Percentiles rank a stretch among this genome's conserved stretches.
These are phyloP conservation scores for Apiotrichum laibachii DNA, from an alignment of 1,284 basidiomycete species.

Conservation along the genomic window DNA sequence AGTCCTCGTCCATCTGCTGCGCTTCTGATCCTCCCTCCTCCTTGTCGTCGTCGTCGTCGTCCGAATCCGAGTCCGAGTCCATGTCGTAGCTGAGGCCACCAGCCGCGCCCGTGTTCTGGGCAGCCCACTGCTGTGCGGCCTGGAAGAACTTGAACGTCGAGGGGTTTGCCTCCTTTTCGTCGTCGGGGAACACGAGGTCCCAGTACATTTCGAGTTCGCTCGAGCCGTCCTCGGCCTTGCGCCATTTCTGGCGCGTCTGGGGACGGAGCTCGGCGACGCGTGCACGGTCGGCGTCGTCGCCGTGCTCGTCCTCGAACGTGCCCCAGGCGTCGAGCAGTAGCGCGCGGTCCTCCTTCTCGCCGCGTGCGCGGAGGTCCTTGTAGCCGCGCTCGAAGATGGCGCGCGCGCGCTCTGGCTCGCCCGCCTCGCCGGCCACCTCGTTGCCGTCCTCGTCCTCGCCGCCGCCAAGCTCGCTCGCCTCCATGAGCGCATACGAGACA, in stretches of 20 bases:
- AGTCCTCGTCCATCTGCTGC: conserved; percentile 21
- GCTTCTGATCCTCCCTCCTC: conserved; percentile 18
- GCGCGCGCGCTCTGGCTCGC: conserved; percentile 67
- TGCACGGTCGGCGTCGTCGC: conserved; percentile 64
- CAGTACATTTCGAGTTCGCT: conserved; percentile 83
- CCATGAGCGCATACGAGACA: conserved; percentile 55
- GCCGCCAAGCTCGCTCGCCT: conserved; percentile 53
- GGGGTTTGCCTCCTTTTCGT: conserved; percentile 86
- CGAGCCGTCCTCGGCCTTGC: conserved; percentile 76
- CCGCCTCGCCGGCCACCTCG: conserved; percentile 64
- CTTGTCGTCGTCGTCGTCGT: conserved; percentile 30
- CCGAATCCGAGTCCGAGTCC: conserved; percentile 38
- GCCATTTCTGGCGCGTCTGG: conserved; percentile 77
- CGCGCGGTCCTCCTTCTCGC: conserved; percentile 85
- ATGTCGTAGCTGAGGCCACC: conserved; percentile 42
- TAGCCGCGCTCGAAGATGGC: conserved; percentile 81
- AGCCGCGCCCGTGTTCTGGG: conserved; percentile 31
- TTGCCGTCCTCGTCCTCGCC: conserved; percentile 71
- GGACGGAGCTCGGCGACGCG: conserved; percentile 88
- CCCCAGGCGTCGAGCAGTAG: conserved; percentile 91
- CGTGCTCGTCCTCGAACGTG: conserved; percentile 76
- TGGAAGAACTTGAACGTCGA: conserved; percentile 90
- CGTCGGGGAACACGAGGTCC: conserved; percentile 92
- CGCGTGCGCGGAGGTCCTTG: conserved; percentile 73
- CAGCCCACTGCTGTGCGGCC: conserved; percentile 82